Base-by-base conservation (phyloP, 306 rosid genomes). In the Senna siamea region DNA sequence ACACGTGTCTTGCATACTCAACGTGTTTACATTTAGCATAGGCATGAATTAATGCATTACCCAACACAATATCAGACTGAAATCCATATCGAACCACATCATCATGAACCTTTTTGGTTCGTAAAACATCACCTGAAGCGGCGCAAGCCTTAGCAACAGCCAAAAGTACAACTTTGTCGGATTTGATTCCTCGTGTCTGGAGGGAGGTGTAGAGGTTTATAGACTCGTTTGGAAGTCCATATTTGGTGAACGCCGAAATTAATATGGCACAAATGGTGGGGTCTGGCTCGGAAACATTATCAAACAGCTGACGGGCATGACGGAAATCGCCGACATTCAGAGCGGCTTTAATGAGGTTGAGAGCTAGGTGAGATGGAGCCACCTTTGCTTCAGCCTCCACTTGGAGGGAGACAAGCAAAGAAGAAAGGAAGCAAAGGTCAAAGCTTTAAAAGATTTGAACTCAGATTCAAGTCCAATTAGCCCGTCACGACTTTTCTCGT, bases 81-180 rank as follows among this genome's bases (percentile, higher is more conserved):
- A 80, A 23, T 69, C 87, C 80, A 4, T 65, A 84, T 30, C 50
- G 73, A 41, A 40, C 19, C 2, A 77, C 82, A 50, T 80, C 80
- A 15, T 69, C 65, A 59, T 80, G 85, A 80, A 84, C 54, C 76
- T 63, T 78, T 73, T 77, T 77, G 75, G 72, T 64, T 51, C 81
- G 77, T 34, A 52, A 69, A 77, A 66, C 65, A 73, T 82, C 87
- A 64, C 88, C 76, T 50, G 70, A 67, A 48, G 66, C 75, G 30
- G 82, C 87, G 77, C 85, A 87, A n/a, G 91, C 88, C 72, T 82
- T 79, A 6, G 85, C 74, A 35, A 34, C 85, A 2, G 82, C 78
- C 41, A 87, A 30, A 26, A 84, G 66, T 1, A 84, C 85, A 13
- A 7, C 28, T 12, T 12, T 77, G 10, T 87, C 77, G 0, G 80